These are phyloP conservation scores for Alternaria viburni DNA, from an alignment of 2,329 filamentous ascomycete species.

Conservation along the genomic window DNA sequence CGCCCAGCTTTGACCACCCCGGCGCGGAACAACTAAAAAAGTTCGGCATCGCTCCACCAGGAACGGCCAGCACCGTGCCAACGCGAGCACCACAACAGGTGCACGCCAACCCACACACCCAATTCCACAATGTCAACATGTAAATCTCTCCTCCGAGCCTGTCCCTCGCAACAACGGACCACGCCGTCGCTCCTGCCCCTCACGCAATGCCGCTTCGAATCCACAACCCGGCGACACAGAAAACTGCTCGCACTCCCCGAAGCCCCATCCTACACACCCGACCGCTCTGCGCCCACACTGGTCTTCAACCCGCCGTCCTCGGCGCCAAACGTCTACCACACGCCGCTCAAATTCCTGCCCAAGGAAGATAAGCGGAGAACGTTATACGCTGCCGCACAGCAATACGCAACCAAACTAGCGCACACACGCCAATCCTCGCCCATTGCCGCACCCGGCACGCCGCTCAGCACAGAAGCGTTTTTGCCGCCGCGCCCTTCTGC, in stretches of 20 bases:
- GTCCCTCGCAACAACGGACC: conserved; percentile 19
- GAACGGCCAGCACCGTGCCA: conserved; percentile 16
- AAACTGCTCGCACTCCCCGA: conserved; percentile 55
- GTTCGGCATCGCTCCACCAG: conserved; percentile 20
- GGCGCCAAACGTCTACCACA: conserved; percentile 68
- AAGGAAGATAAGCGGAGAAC: conserved; percentile 60
- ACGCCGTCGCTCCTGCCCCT: conserved; percentile 30
- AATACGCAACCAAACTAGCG: conserved; percentile 26
- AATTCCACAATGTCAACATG: conserved; percentile 43
- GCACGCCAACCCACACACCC: conserved; percentile 16
- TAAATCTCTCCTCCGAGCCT: conserved; percentile 37
- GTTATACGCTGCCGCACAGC: conserved; percentile 50
- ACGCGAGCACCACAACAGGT: conserved; percentile 6
- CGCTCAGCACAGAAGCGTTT: conserved; percentile 18
- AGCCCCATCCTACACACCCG: conserved; percentile 51
- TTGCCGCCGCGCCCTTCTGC: conserved; percentile 36
- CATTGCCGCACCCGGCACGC: conserved; percentile 39
- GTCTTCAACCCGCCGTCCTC: conserved; percentile 71
- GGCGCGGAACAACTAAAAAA: conserved; percentile 38
- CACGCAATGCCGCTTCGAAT: conserved; percentile 50
- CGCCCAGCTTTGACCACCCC: conserved; percentile 16
- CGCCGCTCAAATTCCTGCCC: conserved; percentile 69
- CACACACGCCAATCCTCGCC: conserved; percentile 30
- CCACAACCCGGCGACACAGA: conserved; percentile 54
- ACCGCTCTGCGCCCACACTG: conserved; percentile 35